Evolutionary conservation across 257 asterid genomes (phyloP).

Genomic region (Solanum rostratum): DNA sequence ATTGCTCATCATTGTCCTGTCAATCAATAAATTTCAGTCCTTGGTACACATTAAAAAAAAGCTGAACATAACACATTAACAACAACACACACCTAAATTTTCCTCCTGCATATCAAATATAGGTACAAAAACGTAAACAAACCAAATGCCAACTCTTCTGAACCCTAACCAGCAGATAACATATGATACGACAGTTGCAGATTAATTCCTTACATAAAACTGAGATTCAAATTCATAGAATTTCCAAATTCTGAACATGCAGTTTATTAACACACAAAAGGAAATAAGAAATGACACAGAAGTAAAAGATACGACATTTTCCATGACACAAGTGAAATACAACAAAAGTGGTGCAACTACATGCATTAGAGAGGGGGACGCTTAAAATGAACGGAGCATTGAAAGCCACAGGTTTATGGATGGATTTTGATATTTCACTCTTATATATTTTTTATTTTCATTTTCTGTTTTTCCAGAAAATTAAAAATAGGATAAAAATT

Average conservation of each 20-base stretch:
- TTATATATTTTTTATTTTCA: not conserved
- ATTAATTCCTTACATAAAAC: not conserved
- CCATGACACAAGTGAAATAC: not conserved
- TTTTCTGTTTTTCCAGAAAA: not conserved
- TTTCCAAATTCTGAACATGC: not conserved
- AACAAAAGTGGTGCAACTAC: not conserved
- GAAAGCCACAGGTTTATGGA: constrained; percentile 80
- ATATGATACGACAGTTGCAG: not conserved
- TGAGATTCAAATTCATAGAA: not conserved
- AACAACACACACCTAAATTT: not conserved
- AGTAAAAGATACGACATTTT: not conserved
- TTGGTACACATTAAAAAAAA: not conserved
- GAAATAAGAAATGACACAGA: not conserved
- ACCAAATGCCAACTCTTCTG: not conserved
- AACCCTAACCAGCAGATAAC: not conserved
- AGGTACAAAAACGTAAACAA: not conserved
- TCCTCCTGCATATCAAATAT: not conserved
- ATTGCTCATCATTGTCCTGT: constrained; percentile 58
- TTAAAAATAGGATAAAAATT: not conserved
- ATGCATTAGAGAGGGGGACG: too few relatives aligned
- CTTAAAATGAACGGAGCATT: too few relatives aligned
- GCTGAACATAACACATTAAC: not conserved
- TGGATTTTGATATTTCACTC: constrained; percentile 23
- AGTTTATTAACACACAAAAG: not conserved
- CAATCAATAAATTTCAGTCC: not conserved